Base-by-base conservation (phyloP, 1,284 basidiomycete genomes). In the Cryptococcus floricola region DNA sequence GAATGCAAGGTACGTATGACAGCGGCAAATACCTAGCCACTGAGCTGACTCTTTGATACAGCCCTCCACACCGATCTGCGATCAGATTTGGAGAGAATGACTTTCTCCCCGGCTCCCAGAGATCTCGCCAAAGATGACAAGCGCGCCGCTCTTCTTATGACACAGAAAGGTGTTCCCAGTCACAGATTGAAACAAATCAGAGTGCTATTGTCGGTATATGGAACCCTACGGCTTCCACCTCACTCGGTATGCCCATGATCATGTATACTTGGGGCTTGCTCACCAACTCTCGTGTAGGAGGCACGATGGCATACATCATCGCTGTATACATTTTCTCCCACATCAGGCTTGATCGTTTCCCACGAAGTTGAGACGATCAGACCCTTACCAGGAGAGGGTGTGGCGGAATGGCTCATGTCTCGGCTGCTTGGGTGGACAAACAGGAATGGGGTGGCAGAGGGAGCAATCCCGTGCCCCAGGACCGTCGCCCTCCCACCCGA, bases 351-450 rank as follows among this genome's bases (percentile, higher is more conserved):
- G 10, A 76, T 78, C 52, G 60, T 63, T 6, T 58, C 62, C 4
- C 77, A 78, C 58, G 70, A 74, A 55, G 74, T 78, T 43, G 77
- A 78, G 63, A 71, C 70, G 12, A 76, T 78, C 60, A 67, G 76
- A 9, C 77, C 77, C 1, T 50, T 75, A 27, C 77, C 77, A 0
- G 73, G 75, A 54, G 76, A 78, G 59, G 74, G 74, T 16, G 76
- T 77, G 7, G 65, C 63, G 1, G 72, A 73, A 47, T 77, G 75
- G 76, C 60, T 78, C 14, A 66, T 66, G 60, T 61, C 64, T 8
- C 58, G 67, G 18, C 57, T 77, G 14, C 62, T 73, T 45, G 71
- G 73, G 3, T 74, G 69, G 66, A 63, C 66, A 19, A 57, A 49
- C 9, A 59, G 55, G 46, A 48, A 63, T 39, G 39, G 19, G 12